phyloP scores from a whole-genome alignment of 495 filamentous ascomycete genomes.

The Astrothelium subdiscretum region DNA sequence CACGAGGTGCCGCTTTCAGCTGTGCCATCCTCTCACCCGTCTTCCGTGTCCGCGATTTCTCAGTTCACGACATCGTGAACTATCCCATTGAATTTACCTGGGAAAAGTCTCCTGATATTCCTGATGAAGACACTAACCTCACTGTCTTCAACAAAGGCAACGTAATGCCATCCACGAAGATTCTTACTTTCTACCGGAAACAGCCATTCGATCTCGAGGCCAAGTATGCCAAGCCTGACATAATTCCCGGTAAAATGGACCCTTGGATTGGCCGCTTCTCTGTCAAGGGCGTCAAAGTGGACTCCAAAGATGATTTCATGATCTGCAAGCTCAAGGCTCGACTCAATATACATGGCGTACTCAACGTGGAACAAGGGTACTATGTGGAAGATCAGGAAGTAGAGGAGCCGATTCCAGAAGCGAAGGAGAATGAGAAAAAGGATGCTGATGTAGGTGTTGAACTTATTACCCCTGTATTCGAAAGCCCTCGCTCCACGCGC shows the following conservation, averaged over 20 bases:
- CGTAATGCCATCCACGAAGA: slow-evolving; percentile 97
- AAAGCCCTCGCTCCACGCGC: background rate
- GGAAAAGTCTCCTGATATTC: slow-evolving; percentile 98
- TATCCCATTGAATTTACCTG: slow-evolving; percentile 99
- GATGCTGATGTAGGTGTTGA: slow-evolving; percentile 43
- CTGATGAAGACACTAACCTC: slow-evolving; percentile 94
- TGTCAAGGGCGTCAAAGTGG: slow-evolving; percentile 40
- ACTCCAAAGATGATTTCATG: slow-evolving; percentile 49
- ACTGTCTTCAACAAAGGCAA: slow-evolving; percentile 97
- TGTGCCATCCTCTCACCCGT: slow-evolving; percentile 96
- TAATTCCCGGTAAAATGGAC: slow-evolving; percentile 80
- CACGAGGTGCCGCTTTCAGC: slow-evolving; percentile 92
- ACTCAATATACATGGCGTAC: slow-evolving; percentile 89
- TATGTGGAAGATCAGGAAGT: slow-evolving; percentile 97
- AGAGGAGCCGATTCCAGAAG: slow-evolving; percentile 72
- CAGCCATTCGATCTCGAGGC: slow-evolving; percentile 95
- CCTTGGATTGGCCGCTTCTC: slow-evolving; percentile 94
- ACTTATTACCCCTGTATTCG: background rate
- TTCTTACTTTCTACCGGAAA: slow-evolving; percentile 98
- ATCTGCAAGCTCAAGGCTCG: slow-evolving; percentile 99
- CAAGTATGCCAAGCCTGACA: slow-evolving; percentile 75
- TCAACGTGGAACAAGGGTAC: slow-evolving; percentile 95
- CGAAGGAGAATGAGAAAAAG: slow-evolving; percentile 43
- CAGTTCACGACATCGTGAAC: slow-evolving; percentile 91
- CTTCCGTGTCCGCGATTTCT: slow-evolving; percentile 97